These are phyloP conservation scores for Pancytospora philotis DNA, from an alignment of 371 early-diverging fungal genomes.

Conservation along the genomic window DNA sequence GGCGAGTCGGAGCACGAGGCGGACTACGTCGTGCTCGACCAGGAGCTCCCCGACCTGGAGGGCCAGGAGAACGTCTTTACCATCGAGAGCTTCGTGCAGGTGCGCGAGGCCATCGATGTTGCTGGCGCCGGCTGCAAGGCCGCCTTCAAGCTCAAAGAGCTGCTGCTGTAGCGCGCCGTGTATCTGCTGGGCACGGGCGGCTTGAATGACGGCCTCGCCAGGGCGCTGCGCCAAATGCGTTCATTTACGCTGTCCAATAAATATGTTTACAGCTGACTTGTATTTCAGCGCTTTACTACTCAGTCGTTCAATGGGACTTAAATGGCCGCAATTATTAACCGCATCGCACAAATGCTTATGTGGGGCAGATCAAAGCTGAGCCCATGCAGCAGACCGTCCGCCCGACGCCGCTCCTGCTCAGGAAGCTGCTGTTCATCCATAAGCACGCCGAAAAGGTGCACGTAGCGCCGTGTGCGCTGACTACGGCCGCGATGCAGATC, in stretches of 20 bases:
- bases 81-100: not conserved
- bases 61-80: conserved; percentile 17
- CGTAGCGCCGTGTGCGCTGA: not conserved
- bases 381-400: not conserved
- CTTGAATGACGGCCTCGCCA: too few species aligned
- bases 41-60: conserved; percentile 1
- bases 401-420: not conserved
- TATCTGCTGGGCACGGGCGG: too few species aligned
- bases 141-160: conserved; percentile 42
- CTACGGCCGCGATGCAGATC: conserved; percentile 6
- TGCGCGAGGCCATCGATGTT: conserved; percentile 36
- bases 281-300: too few species aligned
- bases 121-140: conserved; percentile 43
- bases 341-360: too few species aligned
- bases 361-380: too few species aligned
- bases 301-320: too few species aligned
- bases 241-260: too few species aligned
- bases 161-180: too few species aligned
- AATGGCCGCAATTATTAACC: too few species aligned
- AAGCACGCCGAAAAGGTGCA: not conserved
- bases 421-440: not conserved
- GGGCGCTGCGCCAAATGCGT: too few species aligned
- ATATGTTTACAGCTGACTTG: too few species aligned
- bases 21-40: conserved; percentile 28
- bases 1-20: not conserved